phyloP scores from a whole-genome alignment of 2,329 filamentous ascomycete species.

The Lachnellula willkommii region DNA sequence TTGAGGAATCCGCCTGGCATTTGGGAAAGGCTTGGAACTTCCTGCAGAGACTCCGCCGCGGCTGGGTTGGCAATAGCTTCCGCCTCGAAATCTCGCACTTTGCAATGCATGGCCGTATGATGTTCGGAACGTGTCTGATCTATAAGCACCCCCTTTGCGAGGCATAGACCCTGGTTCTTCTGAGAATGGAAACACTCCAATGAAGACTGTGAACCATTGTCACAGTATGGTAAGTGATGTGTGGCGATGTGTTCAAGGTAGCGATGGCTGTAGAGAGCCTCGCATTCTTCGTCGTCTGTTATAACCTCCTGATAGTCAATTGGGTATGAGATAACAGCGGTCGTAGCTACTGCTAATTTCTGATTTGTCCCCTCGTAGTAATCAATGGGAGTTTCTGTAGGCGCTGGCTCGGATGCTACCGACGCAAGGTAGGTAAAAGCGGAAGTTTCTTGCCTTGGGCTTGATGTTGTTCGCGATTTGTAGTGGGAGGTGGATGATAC shows the following conservation, averaged over 20 bases:
- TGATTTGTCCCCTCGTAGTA: no score
- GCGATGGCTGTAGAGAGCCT: constrained; percentile 5
- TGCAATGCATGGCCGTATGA: constrained; percentile 8
- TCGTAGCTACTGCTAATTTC: not conserved
- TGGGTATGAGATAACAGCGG: not conserved
- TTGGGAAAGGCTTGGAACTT: not conserved
- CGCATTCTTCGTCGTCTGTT: constrained; percentile 3
- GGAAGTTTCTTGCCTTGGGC: no score
- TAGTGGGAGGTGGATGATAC: no score
- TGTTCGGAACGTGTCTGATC: constrained; percentile 7
- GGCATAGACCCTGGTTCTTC: constrained; percentile 8
- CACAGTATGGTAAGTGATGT: constrained; percentile 12
- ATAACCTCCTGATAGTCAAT: not conserved
- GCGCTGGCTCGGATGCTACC: no score
- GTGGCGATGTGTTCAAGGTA: constrained; percentile 11
- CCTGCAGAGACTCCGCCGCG: not conserved
- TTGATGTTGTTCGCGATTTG: no score
- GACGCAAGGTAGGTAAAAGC: no score
- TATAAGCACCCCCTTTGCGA: constrained; percentile 12
- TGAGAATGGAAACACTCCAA: constrained; percentile 6
- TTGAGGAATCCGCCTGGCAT: not conserved
- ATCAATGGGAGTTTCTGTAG: no score
- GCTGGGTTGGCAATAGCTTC: not conserved
- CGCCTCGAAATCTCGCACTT: constrained; percentile 9
- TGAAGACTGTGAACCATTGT: constrained; percentile 7